These are phyloP conservation scores for Gossypium rotundifolium DNA, from an alignment of 345 rosid species.

Conservation along the genomic window DNA sequence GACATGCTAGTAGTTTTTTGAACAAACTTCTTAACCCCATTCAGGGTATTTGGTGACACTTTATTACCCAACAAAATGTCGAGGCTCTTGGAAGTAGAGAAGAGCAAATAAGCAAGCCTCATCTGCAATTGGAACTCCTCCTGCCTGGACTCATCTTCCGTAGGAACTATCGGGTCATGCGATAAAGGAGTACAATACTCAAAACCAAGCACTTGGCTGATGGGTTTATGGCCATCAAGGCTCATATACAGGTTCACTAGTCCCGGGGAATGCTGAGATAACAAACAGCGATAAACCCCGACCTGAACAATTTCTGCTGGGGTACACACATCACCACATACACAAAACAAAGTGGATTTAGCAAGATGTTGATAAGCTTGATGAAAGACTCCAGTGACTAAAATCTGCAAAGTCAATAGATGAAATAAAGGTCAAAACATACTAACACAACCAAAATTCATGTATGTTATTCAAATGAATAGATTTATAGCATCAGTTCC, in stretches of 20 bases:
- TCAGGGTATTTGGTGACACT: conserved; percentile 39
- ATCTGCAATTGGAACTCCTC: conserved; percentile 67
- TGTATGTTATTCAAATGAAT: not conserved
- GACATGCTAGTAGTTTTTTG: conserved; percentile 41
- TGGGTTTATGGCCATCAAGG: conserved; percentile 69
- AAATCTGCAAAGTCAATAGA: conserved; percentile 39
- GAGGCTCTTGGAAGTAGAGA: conserved; percentile 58
- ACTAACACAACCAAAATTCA: not conserved
- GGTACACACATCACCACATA: conserved; percentile 61
- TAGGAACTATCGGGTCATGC: conserved; percentile 25
- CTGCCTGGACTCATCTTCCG: conserved; percentile 46
- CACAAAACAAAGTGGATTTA: conserved; percentile 54
- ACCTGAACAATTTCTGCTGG: conserved; percentile 58
- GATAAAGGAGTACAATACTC: conserved; percentile 51
- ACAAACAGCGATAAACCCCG: conserved; percentile 80
- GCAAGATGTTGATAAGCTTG: conserved; percentile 45
- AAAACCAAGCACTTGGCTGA: conserved; percentile 67
- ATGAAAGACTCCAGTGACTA: conserved; percentile 64
- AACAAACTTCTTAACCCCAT: conserved; percentile 59
- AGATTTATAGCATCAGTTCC: not conserved
- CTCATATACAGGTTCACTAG: conserved; percentile 64
- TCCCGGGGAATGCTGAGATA: conserved; percentile 66
- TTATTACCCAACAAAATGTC: conserved; percentile 47
- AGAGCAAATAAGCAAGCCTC: conserved; percentile 73
- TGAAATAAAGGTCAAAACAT: not conserved